A percentile compares a stretch with the other conserved stretches of the same genome.
Evolutionary conservation across 2,329 filamentous ascomycete species (phyloP).

Genomic region (Cylindrodendrum hubeiense): DNA sequence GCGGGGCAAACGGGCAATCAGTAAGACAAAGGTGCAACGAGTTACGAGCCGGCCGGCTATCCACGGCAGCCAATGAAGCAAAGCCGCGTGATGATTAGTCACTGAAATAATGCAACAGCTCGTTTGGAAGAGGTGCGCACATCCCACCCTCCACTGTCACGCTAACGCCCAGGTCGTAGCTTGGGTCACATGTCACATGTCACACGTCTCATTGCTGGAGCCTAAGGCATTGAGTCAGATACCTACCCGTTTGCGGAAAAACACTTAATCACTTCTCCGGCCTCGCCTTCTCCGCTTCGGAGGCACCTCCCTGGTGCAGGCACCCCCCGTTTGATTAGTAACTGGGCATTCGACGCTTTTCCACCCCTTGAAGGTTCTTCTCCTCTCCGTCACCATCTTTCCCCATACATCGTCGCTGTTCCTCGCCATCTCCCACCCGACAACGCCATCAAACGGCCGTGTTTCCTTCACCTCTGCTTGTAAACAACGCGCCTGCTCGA

Average conservation of each 20-base stretch:
- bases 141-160: too few relatives aligned
- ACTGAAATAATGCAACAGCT: conserved; percentile 18
- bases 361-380: conserved; percentile 38
- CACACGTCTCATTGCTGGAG: neutral
- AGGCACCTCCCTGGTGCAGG: neutral
- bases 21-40: conserved; percentile 16
- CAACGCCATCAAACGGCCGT: conserved; percentile 23
- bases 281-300: neutral
- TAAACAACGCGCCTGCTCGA: neutral
- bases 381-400: conserved; percentile 22
- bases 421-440: conserved; percentile 34
- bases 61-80: conserved; percentile 46
- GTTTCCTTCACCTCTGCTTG: neutral
- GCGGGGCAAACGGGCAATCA: conserved; percentile 41
- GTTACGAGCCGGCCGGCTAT: conserved; percentile 40
- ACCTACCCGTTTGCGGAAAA: conserved; percentile 31
- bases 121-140: conserved; percentile 21
- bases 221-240: neutral
- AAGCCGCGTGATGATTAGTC: conserved; percentile 39
- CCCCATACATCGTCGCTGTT: conserved; percentile 32
- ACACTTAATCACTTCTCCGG: conserved; percentile 4
- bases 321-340: conserved; percentile 32
- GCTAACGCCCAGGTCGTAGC: too few relatives aligned
- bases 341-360: conserved; percentile 24
- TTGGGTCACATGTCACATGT: neutral